Percentiles rank a stretch among this genome's conserved stretches.
Evolutionary conservation across 768 basidiomycete species (phyloP).

Genomic region (Albatrellus ellisii): DNA sequence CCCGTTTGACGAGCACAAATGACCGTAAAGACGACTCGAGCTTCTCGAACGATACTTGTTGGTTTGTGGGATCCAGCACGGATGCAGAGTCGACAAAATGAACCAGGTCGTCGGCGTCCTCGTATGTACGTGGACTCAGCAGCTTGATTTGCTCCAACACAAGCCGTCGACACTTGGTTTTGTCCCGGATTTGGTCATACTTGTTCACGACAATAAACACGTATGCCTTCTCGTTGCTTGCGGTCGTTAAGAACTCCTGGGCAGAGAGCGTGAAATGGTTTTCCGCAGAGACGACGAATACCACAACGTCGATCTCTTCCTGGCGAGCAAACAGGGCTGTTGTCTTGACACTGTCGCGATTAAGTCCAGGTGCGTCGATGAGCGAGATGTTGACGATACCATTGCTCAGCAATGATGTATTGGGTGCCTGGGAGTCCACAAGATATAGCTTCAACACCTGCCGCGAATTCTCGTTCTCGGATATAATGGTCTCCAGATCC

Average conservation of each 20-base stretch:
- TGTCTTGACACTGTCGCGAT: constrained; percentile 89
- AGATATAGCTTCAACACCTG: constrained; percentile 84
- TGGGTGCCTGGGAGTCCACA: constrained; percentile 61
- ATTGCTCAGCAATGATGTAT: constrained; percentile 83
- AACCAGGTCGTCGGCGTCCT: constrained; percentile 85
- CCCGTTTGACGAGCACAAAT: constrained; percentile 90
- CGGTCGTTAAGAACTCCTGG: constrained; percentile 85
- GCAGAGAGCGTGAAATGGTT: constrained; percentile 97
- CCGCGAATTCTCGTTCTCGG: constrained; percentile 55
- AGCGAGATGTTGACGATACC: constrained; percentile 96
- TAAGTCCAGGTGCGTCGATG: constrained; percentile 96
- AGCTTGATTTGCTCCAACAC: constrained; percentile 92
- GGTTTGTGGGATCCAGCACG: constrained; percentile 28
- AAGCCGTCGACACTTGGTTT: constrained; percentile 77
- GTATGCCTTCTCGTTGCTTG: constrained; percentile 94
- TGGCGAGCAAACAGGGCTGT: constrained; percentile 93
- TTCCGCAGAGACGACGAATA: constrained; percentile 95
- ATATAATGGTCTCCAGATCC: constrained; percentile 70
- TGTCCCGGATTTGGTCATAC: constrained; percentile 90
- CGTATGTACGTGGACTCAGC: constrained; percentile 84
- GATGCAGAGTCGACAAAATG: constrained; percentile 93
- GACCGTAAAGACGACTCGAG: constrained; percentile 85
- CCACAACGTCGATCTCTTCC: constrained; percentile 96
- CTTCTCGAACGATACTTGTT: constrained; percentile 67
- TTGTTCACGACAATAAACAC: constrained; percentile 99